A percentile compares a stretch with the other conserved stretches of the same genome.
Evolutionary conservation across 2,329 filamentous ascomycete species (phyloP).

Genomic region (Cadophora luteo-olivacea): DNA sequence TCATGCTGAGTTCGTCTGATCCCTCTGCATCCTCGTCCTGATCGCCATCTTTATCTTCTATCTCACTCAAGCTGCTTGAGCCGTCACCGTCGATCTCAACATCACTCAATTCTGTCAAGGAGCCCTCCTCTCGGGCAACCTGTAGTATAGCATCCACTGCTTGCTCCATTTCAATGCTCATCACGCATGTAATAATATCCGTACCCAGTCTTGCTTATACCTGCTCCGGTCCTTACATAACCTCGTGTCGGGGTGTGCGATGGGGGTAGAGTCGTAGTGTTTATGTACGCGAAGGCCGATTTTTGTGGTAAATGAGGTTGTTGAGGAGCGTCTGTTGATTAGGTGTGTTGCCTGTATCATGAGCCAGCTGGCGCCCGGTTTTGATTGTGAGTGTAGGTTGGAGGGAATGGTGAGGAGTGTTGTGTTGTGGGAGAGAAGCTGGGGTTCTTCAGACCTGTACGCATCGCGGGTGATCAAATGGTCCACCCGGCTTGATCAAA

Average conservation of each 20-base stretch:
- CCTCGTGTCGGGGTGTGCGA: conserved; percentile 28
- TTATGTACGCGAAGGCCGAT: conserved; percentile 4
- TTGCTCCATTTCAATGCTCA: conserved; percentile 42
- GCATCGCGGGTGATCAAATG: conserved; percentile 24
- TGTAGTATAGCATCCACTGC: conserved; percentile 40
- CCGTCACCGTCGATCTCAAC: conserved; percentile 65
- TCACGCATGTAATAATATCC: conserved; percentile 36
- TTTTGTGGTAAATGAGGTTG: not conserved
- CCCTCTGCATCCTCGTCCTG: conserved; percentile 59
- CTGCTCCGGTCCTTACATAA: conserved; percentile 40
- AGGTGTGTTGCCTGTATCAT: not conserved
- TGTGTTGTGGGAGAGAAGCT: conserved; percentile 19
- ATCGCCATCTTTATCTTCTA: conserved; percentile 79
- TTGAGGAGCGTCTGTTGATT: not conserved
- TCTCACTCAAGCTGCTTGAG: conserved; percentile 92
- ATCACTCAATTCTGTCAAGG: conserved; percentile 43
- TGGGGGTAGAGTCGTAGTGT: conserved; percentile 13
- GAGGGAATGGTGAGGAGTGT: conserved; percentile 16
- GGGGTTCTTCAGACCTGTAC: conserved; percentile 6
- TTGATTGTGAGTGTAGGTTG: conserved; percentile 7
- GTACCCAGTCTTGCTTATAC: conserved; percentile 35
- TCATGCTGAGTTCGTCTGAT: conserved; percentile 44
- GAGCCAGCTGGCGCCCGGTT: conserved; percentile 17
- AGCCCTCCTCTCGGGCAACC: conserved; percentile 37
- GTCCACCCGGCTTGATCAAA: not conserved